A percentile compares a stretch with the other conserved stretches of the same genome.
Evolutionary conservation across 192 early-diverging fungal species (phyloP).

Genomic region (Backusella australiensis): DNA sequence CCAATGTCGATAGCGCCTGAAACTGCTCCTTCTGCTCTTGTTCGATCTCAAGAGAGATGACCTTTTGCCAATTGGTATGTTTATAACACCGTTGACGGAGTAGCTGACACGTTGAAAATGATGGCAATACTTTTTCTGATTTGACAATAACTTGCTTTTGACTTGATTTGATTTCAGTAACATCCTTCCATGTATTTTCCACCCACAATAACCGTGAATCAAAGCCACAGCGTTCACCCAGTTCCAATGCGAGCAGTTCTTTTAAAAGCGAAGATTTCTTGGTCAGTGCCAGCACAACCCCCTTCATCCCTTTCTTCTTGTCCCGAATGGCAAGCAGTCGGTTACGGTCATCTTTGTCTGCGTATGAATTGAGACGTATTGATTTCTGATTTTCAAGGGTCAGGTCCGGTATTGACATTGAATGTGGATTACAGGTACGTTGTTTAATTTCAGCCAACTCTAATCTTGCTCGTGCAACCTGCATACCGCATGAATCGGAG

Average conservation of each 20-base stretch:
- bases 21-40: constrained; percentile 38
- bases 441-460: constrained; percentile 41
- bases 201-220: constrained; percentile 46
- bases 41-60: constrained; percentile 41
- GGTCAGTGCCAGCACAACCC: constrained; percentile 4
- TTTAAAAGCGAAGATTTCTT: constrained; percentile 17
- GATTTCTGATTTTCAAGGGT: constrained; percentile 28
- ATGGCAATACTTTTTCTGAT: neutral
- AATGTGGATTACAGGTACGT: neutral
- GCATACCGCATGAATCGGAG: constrained; percentile 50
- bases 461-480: constrained; percentile 43
- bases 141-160: constrained; percentile 17
- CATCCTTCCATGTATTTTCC: constrained; percentile 20
- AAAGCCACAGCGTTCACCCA: constrained; percentile 44
- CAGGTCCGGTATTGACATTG: constrained; percentile 9
- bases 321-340: constrained; percentile 36
- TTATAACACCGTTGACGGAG: constrained; percentile 39
- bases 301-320: constrained; percentile 25
- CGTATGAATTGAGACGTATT: constrained; percentile 32
- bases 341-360: constrained; percentile 45
- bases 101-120: constrained; percentile 31
- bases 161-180: constrained; percentile 21
- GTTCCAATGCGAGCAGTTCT: constrained; percentile 20
- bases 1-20: constrained; percentile 3
- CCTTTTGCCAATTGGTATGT: constrained; percentile 49